A percentile compares a stretch with the other conserved stretches of the same genome.
These are phyloP conservation scores for Schoenoplectus tabernaemontani DNA, from an alignment of 202 grass and related monocot genomes.

Conservation along the genomic window DNA sequence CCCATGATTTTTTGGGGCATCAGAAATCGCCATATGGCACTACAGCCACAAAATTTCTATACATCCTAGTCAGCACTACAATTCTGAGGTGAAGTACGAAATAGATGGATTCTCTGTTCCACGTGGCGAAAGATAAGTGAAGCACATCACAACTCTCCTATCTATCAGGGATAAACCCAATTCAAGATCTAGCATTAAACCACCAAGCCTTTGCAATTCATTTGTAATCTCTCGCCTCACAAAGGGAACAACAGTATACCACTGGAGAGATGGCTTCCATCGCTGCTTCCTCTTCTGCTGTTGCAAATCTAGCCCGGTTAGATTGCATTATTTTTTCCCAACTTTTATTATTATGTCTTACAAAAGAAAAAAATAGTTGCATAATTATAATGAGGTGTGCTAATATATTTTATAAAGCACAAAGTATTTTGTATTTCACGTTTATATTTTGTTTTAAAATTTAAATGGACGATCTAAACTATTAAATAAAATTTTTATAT, in stretches of 20 bases:
- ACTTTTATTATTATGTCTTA: neutral
- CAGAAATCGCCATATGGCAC: neutral
- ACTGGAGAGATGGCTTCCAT: constrained; percentile 51
- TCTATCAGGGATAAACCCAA: constrained; percentile 65
- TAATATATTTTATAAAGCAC: too few relatives aligned
- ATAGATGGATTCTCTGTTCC: constrained; percentile 54
- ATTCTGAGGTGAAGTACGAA: constrained; percentile 19
- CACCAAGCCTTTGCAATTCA: constrained; percentile 31
- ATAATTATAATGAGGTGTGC: too few relatives aligned
- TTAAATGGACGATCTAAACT: too few relatives aligned
- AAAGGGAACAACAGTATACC: neutral
- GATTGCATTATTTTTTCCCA: neutral
- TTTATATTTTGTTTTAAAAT: too few relatives aligned
- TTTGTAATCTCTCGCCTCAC: neutral
- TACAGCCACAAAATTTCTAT: constrained; percentile 7
- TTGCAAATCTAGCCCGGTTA: constrained; percentile 58
- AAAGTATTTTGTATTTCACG: too few relatives aligned
- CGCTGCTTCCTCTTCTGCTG: constrained; percentile 67
- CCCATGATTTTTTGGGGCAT: constrained; percentile 13
- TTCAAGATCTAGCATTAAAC: constrained; percentile 34
- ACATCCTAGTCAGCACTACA: constrained; percentile 46
- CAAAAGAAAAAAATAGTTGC: neutral
- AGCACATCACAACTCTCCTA: constrained; percentile 31
- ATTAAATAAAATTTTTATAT: too few relatives aligned
- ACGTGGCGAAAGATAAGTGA: constrained; percentile 45